Base-by-base conservation (phyloP, 2,329 filamentous ascomycete species). In the Colletotrichum nymphaeae region DNA sequence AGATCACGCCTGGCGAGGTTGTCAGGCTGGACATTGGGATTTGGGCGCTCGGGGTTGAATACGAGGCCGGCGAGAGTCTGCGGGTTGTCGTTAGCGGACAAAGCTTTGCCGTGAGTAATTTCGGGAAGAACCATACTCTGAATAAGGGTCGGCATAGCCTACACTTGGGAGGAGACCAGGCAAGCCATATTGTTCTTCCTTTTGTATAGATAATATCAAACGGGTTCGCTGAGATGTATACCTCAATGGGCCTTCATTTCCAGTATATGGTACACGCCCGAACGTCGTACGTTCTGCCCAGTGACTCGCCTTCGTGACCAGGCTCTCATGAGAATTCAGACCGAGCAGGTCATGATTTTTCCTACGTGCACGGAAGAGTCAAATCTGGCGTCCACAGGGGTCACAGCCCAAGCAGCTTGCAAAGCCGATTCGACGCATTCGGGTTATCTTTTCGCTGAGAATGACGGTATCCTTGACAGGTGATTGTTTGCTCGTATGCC, bases 41-140 rank as follows among this genome's bases (percentile, higher is more conserved):
- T 42, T 80, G 79, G 79, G 78, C 78, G 1, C 76, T 77, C 56
- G 78, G 79, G 11, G 76, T 80, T 35, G 77, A 79, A 53, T 80
- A 76, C 26, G 77, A 79, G 66, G 78, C 75, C 0, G 78, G 78
- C 11, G 77, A 80, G 69, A 60, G 65, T 3, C 30, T 78, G 35
- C 65, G 74, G n/a, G 70, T 78, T 3, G 73, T 73, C 16, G 72
- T 79, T 6, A 75, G 79, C 80, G 73, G 78, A 3, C 64, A 72
- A 12, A 77, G 71, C 24, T 59, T 73, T 22, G 74, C 71, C 5
- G 74, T 79, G 4, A 79, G 28, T 35, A 72, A 63, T 22, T 72
- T 72, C 16, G 64, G 57, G n/a, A 16, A 19, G 28, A 46, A 69
- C 32, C 49, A 58, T 49, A 26, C 12, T 3, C 37, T 69, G 75